These are phyloP conservation scores for Auriculariales sp. DNA, from an alignment of 768 basidiomycete species.

Conservation along the genomic window DNA sequence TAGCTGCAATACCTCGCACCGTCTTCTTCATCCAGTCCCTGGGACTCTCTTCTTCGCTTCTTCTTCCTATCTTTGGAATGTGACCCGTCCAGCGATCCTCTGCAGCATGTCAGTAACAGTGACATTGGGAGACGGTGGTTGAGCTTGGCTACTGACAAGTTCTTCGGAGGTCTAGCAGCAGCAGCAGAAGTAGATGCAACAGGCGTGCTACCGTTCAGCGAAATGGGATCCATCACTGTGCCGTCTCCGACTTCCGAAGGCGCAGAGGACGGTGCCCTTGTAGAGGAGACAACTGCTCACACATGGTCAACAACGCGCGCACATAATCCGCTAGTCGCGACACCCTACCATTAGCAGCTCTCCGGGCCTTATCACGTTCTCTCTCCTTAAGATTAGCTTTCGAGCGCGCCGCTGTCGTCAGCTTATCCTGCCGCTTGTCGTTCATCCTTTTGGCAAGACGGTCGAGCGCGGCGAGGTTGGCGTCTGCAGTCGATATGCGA, in stretches of 20 bases:
- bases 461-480: slow-evolving; percentile 59
- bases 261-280: too few relatives aligned
- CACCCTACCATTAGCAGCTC: slow-evolving; percentile 14
- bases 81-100: neutral
- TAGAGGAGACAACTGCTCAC: neutral
- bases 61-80: slow-evolving; percentile 20
- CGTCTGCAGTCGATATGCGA: slow-evolving; percentile 57
- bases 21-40: slow-evolving; percentile 55
- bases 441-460: slow-evolving; percentile 65
- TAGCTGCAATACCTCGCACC: slow-evolving; percentile 21
- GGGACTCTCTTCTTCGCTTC: slow-evolving; percentile 67
- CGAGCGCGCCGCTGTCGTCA: slow-evolving; percentile 20
- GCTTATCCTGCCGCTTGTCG: slow-evolving; percentile 22
- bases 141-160: slow-evolving; percentile 26
- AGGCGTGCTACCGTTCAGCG: slow-evolving; percentile 15
- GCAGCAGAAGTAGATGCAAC: slow-evolving; percentile 16
- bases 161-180: slow-evolving; percentile 43
- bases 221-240: slow-evolving; percentile 38
- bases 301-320: slow-evolving; percentile 10
- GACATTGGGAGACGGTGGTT: neutral
- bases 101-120: neutral
- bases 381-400: slow-evolving; percentile 5
- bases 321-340: slow-evolving; percentile 31
- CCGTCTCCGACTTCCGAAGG: slow-evolving; percentile 17
- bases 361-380: slow-evolving; percentile 29